Conservation (phyloP, 768 basidiomycete genomes). For the Lepiota venenata region DNA sequence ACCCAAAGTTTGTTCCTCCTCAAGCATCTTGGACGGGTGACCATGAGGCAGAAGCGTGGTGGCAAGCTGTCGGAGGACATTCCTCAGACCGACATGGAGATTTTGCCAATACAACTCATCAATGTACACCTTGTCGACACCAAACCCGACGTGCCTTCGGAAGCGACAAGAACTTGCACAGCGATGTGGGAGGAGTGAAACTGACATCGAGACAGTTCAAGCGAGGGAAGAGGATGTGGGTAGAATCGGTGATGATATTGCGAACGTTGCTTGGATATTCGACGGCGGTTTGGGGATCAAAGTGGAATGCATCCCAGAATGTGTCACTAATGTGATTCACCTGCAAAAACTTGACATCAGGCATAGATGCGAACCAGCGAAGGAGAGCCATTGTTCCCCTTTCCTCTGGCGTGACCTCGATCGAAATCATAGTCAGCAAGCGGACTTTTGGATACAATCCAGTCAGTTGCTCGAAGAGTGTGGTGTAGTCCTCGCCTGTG, state of each 20-base stretch:
- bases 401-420: conserved; percentile 30
- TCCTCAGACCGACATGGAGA: background rate
- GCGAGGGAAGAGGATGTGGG: conserved; percentile 9
- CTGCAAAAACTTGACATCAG: conserved; percentile 46
- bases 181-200: conserved; percentile 1
- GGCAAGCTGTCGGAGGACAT: conserved; percentile 7
- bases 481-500: conserved; percentile 45
- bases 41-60: conserved; percentile 6
- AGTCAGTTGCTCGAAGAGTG: conserved; percentile 43
- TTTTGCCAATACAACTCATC: conserved; percentile 8
- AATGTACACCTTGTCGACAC: conserved; percentile 9
- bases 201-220: conserved; percentile 10
- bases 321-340: conserved; percentile 38
- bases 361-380: conserved; percentile 58
- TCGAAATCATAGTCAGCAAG: conserved; percentile 48
- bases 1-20: conserved; percentile 8
- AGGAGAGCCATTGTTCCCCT: conserved; percentile 30
- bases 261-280: conserved; percentile 1
- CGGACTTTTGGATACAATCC: conserved; percentile 48
- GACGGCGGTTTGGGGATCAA: conserved; percentile 20
- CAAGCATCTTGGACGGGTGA: conserved; percentile 9
- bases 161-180: conserved; percentile 8
- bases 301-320: conserved; percentile 47
- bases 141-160: conserved; percentile 7
- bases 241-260: conserved; percentile 1